Base-by-base conservation (phyloP, 805 yeast genomes). In the Yueomyces sinensis region DNA sequence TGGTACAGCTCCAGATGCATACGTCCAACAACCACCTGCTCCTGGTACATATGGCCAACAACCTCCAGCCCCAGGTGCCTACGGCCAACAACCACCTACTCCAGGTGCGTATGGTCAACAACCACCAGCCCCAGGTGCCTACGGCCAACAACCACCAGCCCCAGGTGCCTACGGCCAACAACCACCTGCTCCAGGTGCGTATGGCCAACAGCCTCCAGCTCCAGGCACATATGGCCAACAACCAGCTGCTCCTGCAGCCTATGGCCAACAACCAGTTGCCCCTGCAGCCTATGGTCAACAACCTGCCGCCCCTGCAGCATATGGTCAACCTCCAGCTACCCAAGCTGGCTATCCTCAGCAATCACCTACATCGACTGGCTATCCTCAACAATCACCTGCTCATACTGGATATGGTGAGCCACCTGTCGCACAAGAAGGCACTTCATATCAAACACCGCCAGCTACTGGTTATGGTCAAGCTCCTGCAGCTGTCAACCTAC, bases 371-470 rank as follows among this genome's bases (percentile, higher is more conserved):
- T 27, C 28, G 9, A 27, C 36, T 9, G 32, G 30, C 4, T 30
- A 32, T 14, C 17, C 14, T 29, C 38, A 34, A 16, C 32, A 35
- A 2, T 33, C 31, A 15, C 23, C 14, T 15, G 43, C 44, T 3
- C 44, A 43, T 32, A 47, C 52, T 3, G 50, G 44, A 9, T 42
- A 45, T 32, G 47, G 43, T 13, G 34, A 32, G 4, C 32, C 20
- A 5, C 13, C 14, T 23, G n/a, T n/a, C n/a, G 35, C 11, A 20
- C 24, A 11, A 20, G 24, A 20, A 20, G 24, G 24, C 24, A 11
- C 24, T 20, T 7, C 24, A n/a, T 25, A 25, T n/a, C 28, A 38
- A 23, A 45, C 39, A 25, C 47, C 37, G 38, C 38, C 52, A 9
- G 37, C 42, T 13, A 25, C 32, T 13, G 13, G 17, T 13, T 38